Percentiles rank a stretch among this genome's conserved stretches.
Conservation (phyloP, 2,329 filamentous ascomycete species). For the Thielaviopsis ethacetica region DNA sequence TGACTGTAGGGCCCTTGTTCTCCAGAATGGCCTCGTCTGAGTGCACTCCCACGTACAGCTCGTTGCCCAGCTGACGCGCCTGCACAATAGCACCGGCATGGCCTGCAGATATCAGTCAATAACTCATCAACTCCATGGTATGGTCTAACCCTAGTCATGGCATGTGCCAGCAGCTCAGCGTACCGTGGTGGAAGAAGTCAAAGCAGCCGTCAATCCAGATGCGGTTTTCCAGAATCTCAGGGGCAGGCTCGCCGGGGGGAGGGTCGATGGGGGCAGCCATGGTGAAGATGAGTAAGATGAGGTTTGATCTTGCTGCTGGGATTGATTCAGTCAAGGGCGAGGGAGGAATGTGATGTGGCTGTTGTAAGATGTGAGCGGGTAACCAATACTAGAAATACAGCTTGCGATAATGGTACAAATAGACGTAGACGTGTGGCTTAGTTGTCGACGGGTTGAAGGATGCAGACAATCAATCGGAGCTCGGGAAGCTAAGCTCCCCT, state of each 20-base stretch:
- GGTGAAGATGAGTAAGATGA: background rate
- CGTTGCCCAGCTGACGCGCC: conserved; percentile 74
- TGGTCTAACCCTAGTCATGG: background rate
- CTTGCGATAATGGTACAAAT: too few species aligned
- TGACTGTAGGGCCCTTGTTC: conserved; percentile 96
- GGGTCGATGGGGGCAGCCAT: conserved; percentile 10
- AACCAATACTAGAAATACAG: background rate
- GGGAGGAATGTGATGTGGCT: too few species aligned
- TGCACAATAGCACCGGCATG: conserved; percentile 96
- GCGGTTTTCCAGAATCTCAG: conserved; percentile 47
- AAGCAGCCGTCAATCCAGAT: conserved; percentile 99
- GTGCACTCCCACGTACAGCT: conserved; percentile 85
- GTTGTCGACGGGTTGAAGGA: too few species aligned
- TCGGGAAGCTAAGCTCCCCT: too few species aligned
- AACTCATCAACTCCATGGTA: too few species aligned
- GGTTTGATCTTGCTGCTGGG: too few species aligned
- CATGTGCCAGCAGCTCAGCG: conserved; percentile 13
- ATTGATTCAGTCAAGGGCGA: background rate
- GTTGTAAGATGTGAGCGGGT: background rate
- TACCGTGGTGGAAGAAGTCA: conserved; percentile 96
- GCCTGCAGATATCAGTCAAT: conserved; percentile 31
- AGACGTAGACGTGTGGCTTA: too few species aligned
- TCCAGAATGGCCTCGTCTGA: conserved; percentile 89
- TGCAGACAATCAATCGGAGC: too few species aligned
- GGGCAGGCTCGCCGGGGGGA: conserved; percentile 31